Evolutionary conservation across 768 basidiomycete genomes (phyloP).

Genomic region (Tulasnella calospora): DNA sequence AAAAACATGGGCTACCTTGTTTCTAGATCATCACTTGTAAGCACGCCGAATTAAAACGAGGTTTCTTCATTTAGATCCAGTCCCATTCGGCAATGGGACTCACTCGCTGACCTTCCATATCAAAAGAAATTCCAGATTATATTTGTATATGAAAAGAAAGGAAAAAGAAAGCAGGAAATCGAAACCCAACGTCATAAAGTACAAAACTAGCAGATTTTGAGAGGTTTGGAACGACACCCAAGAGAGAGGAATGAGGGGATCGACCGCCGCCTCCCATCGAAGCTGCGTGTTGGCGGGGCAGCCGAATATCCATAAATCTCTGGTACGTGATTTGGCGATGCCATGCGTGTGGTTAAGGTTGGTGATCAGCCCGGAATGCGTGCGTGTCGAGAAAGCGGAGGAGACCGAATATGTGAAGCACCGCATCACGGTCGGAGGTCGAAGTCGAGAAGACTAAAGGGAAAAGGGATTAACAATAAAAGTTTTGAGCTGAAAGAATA

Average conservation of each 20-base stretch:
- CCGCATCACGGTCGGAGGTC: constrained; percentile 27
- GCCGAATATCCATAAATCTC: constrained; percentile 28
- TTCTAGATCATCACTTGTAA: no score
- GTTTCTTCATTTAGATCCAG: no score
- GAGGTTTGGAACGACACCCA: not conserved
- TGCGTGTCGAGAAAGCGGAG: constrained; percentile 24
- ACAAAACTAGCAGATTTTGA: not conserved
- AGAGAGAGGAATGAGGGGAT: not conserved
- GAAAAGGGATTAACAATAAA: no score
- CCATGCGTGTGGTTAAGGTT: constrained; percentile 25
- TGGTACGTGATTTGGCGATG: constrained; percentile 24
- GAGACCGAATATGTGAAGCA: constrained; percentile 22
- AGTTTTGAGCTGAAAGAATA: not conserved
- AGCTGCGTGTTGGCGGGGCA: constrained; percentile 23
- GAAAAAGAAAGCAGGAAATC: no score
- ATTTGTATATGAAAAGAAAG: no score
- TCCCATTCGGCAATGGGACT: no score
- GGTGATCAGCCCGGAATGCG: constrained; percentile 19
- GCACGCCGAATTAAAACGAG: no score
- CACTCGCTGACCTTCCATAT: no score
- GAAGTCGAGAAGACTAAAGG: constrained; percentile 25
- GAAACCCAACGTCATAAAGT: not conserved
- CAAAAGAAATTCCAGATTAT: no score
- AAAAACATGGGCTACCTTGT: no score
- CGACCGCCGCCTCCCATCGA: not conserved